Conservation (phyloP, 2,329 filamentous ascomycete genomes). For the Microsporum audouinii region DNA sequence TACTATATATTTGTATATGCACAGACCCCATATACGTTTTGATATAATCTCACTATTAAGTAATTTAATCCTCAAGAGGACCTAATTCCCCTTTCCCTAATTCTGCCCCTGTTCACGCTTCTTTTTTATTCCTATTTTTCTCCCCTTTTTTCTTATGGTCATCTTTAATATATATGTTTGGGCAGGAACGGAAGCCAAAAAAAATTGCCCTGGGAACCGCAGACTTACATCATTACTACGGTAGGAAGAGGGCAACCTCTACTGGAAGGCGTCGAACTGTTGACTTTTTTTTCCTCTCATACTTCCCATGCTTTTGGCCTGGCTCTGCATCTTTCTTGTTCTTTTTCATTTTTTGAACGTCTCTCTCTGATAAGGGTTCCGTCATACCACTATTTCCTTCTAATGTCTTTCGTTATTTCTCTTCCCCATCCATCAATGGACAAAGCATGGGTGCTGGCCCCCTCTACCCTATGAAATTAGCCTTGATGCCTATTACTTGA, state of each 20-base stretch:
- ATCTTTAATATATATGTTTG: background rate
- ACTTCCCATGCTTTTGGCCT: background rate
- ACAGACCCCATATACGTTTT: background rate
- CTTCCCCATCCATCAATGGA: background rate
- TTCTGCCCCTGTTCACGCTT: background rate
- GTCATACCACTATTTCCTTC: background rate
- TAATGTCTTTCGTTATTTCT: background rate
- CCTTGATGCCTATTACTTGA: background rate
- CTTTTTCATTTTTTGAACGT: background rate
- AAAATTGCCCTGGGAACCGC: background rate
- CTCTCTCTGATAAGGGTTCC: background rate
- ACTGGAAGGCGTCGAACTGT: constrained; percentile 5
- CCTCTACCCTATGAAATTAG: background rate
- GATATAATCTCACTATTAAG: background rate
- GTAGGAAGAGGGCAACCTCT: constrained; percentile 9
- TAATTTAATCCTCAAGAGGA: background rate
- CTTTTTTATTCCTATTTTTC: background rate
- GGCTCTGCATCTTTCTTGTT: background rate
- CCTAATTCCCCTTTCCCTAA: background rate
- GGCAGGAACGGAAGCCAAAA: background rate
- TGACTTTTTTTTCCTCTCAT: background rate
- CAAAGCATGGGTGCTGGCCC: background rate
- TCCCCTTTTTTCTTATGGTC: background rate
- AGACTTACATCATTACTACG: constrained; percentile 3
- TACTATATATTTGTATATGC: background rate